These are phyloP conservation scores for Botrytis paeoniae DNA, from an alignment of 2,329 filamentous ascomycete species.

Conservation along the genomic window DNA sequence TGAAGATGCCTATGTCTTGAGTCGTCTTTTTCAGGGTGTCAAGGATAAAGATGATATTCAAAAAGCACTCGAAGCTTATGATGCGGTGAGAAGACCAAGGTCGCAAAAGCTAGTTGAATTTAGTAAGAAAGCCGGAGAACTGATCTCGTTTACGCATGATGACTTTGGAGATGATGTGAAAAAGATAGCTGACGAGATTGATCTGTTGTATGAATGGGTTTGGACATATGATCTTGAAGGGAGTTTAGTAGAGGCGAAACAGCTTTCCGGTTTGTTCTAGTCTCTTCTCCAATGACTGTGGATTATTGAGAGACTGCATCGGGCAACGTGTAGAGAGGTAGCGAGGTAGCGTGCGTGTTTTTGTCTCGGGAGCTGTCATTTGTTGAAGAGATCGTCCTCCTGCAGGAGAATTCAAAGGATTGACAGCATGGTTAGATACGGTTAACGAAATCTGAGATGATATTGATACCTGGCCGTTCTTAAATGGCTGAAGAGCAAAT, in stretches of 20 bases:
- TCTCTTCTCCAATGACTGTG: background rate
- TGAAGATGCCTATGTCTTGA: constrained; percentile 48
- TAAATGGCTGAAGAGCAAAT: background rate
- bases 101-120: constrained; percentile 23
- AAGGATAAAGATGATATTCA: constrained; percentile 36
- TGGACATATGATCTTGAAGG: constrained; percentile 36
- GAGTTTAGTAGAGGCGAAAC: constrained; percentile 39
- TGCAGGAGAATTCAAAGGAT: background rate
- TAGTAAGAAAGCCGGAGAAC: constrained; percentile 35
- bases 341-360: background rate
- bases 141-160: constrained; percentile 39
- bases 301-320: background rate
- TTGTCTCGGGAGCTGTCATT: background rate
- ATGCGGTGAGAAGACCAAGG: constrained; percentile 43
- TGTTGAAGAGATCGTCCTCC: background rate
- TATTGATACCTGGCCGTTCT: constrained; percentile 1
- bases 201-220: constrained; percentile 37
- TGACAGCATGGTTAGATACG: background rate
- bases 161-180: constrained; percentile 38
- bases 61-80: constrained; percentile 47
- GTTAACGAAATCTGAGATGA: background rate
- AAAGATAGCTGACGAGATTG: constrained; percentile 38
- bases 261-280: constrained; percentile 7
- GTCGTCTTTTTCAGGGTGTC: constrained; percentile 45
- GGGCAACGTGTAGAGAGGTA: background rate